Conservation (phyloP, 441 rosid species). For the Euphorbia celastroides region DNA sequence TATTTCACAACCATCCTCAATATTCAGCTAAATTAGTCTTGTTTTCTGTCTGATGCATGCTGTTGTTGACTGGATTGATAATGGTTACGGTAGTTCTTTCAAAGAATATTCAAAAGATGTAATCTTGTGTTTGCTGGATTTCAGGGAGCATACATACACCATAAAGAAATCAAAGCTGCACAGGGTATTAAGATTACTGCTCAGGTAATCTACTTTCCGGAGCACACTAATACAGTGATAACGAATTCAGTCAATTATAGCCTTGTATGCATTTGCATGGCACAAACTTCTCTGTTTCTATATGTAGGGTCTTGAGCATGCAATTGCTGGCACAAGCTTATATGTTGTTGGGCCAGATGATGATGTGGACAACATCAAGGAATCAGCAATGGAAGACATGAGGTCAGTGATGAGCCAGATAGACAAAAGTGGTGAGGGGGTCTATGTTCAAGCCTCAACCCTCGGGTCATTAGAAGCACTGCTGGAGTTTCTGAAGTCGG, state of each 20-base stretch:
- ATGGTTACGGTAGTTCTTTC: background rate
- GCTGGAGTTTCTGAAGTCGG: slow-evolving; percentile 83
- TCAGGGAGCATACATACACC: slow-evolving; percentile 89
- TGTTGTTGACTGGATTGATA: background rate
- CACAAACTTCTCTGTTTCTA: background rate
- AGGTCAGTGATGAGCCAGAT: slow-evolving; percentile 76
- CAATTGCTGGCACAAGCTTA: slow-evolving; percentile 87
- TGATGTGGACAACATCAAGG: slow-evolving; percentile 66
- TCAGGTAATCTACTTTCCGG: slow-evolving; percentile 48
- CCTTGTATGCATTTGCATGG: background rate
- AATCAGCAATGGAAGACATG: slow-evolving; percentile 75
- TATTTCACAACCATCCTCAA: too few relatives aligned
- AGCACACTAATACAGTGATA: slow-evolving; percentile 10
- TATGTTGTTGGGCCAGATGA: slow-evolving; percentile 80
- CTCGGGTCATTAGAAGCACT: slow-evolving; percentile 94
- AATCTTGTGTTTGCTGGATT: slow-evolving; percentile 27
- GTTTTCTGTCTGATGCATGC: background rate
- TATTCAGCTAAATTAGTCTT: too few relatives aligned
- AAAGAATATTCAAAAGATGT: background rate
- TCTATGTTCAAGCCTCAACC: slow-evolving; percentile 91
- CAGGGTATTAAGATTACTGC: slow-evolving; percentile 93
- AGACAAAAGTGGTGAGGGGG: slow-evolving; percentile 90
- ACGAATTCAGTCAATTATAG: background rate
- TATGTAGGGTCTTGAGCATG: slow-evolving; percentile 87
- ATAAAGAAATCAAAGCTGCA: slow-evolving; percentile 90